Evolutionary conservation across 805 yeast species (phyloP), one percentile per base, ranked within the genome.

Genomic region (Komagataella ulmi): DNA sequence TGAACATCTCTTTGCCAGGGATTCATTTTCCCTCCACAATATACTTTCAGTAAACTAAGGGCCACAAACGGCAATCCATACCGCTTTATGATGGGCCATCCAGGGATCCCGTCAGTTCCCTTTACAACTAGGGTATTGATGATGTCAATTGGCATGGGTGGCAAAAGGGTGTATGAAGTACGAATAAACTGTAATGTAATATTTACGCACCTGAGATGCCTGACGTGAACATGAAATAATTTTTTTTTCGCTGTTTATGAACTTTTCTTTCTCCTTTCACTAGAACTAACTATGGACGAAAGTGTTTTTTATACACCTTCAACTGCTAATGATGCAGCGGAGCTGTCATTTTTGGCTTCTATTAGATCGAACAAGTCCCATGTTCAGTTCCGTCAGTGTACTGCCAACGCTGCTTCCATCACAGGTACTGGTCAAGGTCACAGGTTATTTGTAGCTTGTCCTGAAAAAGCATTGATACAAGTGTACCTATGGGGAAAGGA

Each of bases 1-100:
- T 93, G 96, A 63, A 91, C 67, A 56, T 89, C 90, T 54, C 97
- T 74, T 55, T 88, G 96, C 96, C 97, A 91, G 0, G 89, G 85
- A 66, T 91, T 93, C 18, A 76, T 57, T 1, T 86, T 65, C 8
- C 99, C 99, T 43, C 83, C 77, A 59, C 85, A 81, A 68, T 85
- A 88, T 63, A 78, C 79, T 63, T 91, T 91, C 46, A 80, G 50
- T 1, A 75, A 74, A 0, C 69, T 75, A 0, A 76, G 60, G 0
- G 66, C 66, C 0, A 73, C 67, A 0, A 77, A 60, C 3, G 73
- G 68, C 0, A 96, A 95, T 0, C 75, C 83, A 56, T 76, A 80
- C 6, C 60, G 58, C 56, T 76, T 79, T 51, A 88, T 64, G 50
- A 75, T 67, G 3, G 70, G 67, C 81, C 84, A 89, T 40, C 85